Percentiles rank a stretch among this genome's conserved stretches.
Conservation (phyloP, 2,329 filamentous ascomycete genomes). For the Aspergillus fischeri region DNA sequence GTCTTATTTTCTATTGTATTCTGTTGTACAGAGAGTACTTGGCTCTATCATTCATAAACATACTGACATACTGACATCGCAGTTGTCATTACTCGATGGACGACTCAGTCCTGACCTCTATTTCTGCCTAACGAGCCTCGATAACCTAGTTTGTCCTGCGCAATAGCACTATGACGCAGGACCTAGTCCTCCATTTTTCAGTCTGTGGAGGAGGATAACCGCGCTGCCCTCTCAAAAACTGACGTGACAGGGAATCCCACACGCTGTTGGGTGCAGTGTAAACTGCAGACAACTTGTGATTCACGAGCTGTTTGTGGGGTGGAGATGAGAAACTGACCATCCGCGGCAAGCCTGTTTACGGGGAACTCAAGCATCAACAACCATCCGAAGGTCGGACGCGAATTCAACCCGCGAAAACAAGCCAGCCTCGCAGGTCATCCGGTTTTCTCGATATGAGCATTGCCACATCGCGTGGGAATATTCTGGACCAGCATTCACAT, state of each 20-base stretch:
- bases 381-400: conserved; percentile 23
- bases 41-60: background rate
- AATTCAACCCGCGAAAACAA: conserved; percentile 32
- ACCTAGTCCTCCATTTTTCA: background rate
- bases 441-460: background rate
- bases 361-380: conserved; percentile 38
- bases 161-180: background rate
- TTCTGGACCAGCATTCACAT: conserved; percentile 26
- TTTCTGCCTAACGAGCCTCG: conserved; percentile 1
- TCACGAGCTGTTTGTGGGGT: background rate
- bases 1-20: background rate
- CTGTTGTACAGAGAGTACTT: background rate
- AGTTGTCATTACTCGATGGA: background rate
- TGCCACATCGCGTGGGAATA: conserved; percentile 10
- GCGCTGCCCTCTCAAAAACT: background rate
- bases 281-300: conserved; percentile 12
- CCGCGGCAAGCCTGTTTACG: conserved; percentile 4
- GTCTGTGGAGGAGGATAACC: background rate
- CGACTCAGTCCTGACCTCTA: conserved; percentile 5
- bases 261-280: background rate
- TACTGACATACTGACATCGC: background rate
- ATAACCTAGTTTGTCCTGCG: background rate
- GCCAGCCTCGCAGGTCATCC: conserved; percentile 2
- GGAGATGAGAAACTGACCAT: background rate
- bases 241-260: background rate